A percentile compares a stretch with the other conserved stretches of the same genome.
Conservation (phyloP, 2,329 filamentous ascomycete species). For the Colletotrichum truncatum region DNA sequence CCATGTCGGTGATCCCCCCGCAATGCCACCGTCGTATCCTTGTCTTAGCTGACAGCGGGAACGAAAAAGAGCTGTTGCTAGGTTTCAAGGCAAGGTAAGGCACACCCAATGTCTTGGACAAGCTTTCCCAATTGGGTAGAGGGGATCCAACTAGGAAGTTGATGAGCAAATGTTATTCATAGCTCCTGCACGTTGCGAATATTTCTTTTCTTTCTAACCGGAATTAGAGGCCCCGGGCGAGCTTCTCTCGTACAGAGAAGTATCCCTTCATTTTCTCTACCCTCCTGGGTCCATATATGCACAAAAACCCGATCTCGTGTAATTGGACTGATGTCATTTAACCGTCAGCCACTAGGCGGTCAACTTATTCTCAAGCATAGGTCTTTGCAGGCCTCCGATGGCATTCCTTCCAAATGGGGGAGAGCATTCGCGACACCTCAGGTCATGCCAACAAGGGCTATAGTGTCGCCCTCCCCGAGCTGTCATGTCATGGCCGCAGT, state of each 20-base stretch:
- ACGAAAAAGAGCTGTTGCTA: neutral
- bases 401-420: neutral
- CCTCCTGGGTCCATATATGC: neutral
- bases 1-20: neutral
- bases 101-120: neutral
- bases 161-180: constrained; percentile 2
- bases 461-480: neutral
- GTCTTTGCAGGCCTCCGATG: neutral
- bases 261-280: neutral
- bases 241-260: neutral
- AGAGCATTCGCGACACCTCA: neutral
- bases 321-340: neutral
- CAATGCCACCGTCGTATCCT: neutral
- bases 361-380: neutral
- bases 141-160: neutral
- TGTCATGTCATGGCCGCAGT: neutral
- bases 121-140: neutral
- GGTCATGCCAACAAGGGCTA: neutral
- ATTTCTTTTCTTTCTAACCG: neutral
- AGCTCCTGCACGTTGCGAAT: neutral
- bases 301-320: neutral
- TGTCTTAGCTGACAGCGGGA: neutral
- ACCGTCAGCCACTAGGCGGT: neutral
- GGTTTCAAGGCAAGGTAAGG: neutral
- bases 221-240: neutral